These are phyloP conservation scores for Neurospora sp. DNA, from an alignment of 495 filamentous ascomycete species.

Conservation along the genomic window DNA sequence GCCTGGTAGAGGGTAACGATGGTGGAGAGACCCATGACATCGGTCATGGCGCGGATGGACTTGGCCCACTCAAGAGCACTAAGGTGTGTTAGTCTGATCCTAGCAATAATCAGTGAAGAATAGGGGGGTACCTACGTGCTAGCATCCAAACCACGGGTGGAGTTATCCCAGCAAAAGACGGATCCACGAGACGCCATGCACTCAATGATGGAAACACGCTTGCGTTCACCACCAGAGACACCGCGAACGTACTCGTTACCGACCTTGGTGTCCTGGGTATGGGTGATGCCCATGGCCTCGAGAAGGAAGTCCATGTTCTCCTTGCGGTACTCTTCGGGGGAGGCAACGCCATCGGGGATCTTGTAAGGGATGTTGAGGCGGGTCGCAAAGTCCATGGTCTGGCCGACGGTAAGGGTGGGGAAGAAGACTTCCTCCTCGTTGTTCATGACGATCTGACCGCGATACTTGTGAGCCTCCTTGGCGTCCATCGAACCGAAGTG, in stretches of 20 bases:
- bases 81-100: slow-evolving; percentile 4
- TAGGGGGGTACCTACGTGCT: slow-evolving; percentile 10
- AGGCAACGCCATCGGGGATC: slow-evolving; percentile 9
- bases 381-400: slow-evolving; percentile 51
- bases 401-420: slow-evolving; percentile 50
- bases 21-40: slow-evolving; percentile 43
- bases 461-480: slow-evolving; percentile 41
- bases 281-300: slow-evolving; percentile 48
- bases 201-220: slow-evolving; percentile 44
- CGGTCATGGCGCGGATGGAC: slow-evolving; percentile 40
- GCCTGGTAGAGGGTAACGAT: slow-evolving; percentile 66
- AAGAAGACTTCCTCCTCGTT: slow-evolving; percentile 55
- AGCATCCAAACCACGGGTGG: slow-evolving; percentile 39
- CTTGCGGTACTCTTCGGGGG: slow-evolving; percentile 7
- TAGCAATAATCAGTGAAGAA: background rate
- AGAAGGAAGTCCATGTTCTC: slow-evolving; percentile 18
- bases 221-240: slow-evolving; percentile 51
- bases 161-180: slow-evolving; percentile 43
- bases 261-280: slow-evolving; percentile 67
- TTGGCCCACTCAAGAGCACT: slow-evolving; percentile 39
- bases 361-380: slow-evolving; percentile 37
- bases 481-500: slow-evolving; percentile 53
- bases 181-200: slow-evolving; percentile 14
- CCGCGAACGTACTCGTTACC: slow-evolving; percentile 73
- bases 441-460: slow-evolving; percentile 47